Evolutionary conservation across 2,329 filamentous ascomycete species (phyloP), one percentile per base, ranked within the genome.

Genomic region (Phialophora verrucosa): DNA sequence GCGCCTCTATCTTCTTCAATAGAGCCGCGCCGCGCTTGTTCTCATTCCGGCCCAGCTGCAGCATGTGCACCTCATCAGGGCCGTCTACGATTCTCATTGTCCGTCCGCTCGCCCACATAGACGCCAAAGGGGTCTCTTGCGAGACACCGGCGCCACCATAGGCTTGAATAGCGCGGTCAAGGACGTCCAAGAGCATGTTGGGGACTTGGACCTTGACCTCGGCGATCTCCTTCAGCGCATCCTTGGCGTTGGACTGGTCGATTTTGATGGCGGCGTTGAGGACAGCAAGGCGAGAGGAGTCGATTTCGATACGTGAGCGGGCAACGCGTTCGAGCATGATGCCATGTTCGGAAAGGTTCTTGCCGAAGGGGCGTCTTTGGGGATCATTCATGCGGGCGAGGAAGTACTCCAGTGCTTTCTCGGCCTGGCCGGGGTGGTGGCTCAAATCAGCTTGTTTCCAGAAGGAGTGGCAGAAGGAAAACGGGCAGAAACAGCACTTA

Each of bases 241-340:
- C 87, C 83, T 98, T 98, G 73, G 95, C 91, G 72, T 94, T 90
- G 23, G 89, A 86, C 72, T 91, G 86, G 80, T 99, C 95, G 82
- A 99, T 98, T 81, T 92, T 92, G 79, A 96, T 90, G 67, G 95
- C 95, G 1, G 95, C 95, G 80, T 98, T 97, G 70, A 97, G 88
- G 7, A 98, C 95, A 49, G 95, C 81, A 11, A 99, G 86, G 42
- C 95, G 91, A 0, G 94, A 92, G 0, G 93, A 88, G 78, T 98
- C 94, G 75, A 99, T 97, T 76, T 98, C 94, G 72, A 98, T 89
- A 32, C 95, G 90, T 1, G 92, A 95, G 75, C 89, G 91, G 51
- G 95, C 95, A 44, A 98, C 92, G 86, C 95, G 96, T 77, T 97
- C 92, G 49, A 98, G 87, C 79, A 97, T 94, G 44, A 97, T 91